Evolutionary conservation across 2,329 filamentous ascomycete genomes (phyloP).

Genomic region (Apiospora rasikravindrae): DNA sequence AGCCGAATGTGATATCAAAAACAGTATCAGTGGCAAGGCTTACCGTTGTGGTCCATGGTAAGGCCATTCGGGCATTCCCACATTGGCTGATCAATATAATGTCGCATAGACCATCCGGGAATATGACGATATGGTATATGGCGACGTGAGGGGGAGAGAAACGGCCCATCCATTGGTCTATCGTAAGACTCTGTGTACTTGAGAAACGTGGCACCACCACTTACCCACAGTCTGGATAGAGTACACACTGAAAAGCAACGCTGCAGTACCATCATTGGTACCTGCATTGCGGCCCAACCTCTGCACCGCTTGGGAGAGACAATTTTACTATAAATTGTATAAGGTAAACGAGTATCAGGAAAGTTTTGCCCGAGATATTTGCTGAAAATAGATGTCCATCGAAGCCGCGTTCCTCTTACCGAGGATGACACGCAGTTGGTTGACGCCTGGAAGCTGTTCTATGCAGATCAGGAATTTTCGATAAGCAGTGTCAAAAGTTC

Average conservation of each 20-base stretch:
- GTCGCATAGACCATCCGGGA: not conserved
- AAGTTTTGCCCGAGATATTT: not conserved
- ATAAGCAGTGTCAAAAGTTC: not conserved
- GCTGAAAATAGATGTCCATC: not conserved
- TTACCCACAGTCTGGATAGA: not conserved
- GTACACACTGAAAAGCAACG: not conserved
- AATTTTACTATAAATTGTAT: not conserved
- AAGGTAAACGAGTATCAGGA: not conserved
- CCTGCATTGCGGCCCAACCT: not conserved
- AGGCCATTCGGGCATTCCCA: not conserved
- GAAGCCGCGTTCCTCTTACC: not conserved
- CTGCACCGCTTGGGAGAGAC: not conserved
- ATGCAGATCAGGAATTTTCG: not conserved
- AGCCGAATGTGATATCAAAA: not conserved
- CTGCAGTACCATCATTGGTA: conserved; percentile 4
- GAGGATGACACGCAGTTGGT: not conserved
- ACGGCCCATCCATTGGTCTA: not conserved
- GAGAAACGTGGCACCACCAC: conserved; percentile 14
- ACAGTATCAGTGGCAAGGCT: not conserved
- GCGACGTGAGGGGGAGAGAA: not conserved
- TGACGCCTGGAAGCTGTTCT: not conserved
- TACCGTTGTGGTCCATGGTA: not conserved
- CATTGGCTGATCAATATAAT: not conserved
- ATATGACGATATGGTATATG: not conserved
- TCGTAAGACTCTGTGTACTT: not conserved